Base-by-base conservation (phyloP, 192 early-diverging fungal genomes). In the Mortierella antarctica region DNA sequence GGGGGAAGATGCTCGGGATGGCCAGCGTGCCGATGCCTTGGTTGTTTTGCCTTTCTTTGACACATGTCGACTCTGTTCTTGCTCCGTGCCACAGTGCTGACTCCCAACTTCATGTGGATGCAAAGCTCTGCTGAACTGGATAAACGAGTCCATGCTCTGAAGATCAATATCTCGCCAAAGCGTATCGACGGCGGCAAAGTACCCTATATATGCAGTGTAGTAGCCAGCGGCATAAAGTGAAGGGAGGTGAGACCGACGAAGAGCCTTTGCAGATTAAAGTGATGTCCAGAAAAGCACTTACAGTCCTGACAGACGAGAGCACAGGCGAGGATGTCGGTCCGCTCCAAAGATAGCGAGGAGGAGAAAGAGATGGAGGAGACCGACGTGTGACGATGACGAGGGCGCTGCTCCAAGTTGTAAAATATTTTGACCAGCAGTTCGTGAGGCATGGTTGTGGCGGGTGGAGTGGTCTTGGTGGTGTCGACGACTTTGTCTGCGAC, bases 351-450 rank as follows among this genome's bases (percentile, higher is more conserved):
- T 15, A 80, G 51, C 3, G 63, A 72, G 17, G 64, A 67, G 0
- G 76, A 80, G 47, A 71, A 62, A 5, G 69, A 80, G 64, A 67
- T 67, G 17, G 70, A 80, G 0, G 70, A 72, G 7, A 63, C 65
- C 40, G 67, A 66, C 15, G 67, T 58, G 44, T 78, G 67, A 12
- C 74, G 75, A 67, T 80, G 70, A 6, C 72, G 76, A 5, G 76
- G 76, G 52, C 69, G 57, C 21, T 71, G 23, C 45, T 72, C 76
- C 15, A 72, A 65, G 23, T 67, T 71, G 50, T 71, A 71, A 62
- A 80, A 80, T 20, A 80, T 70, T 44, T 72, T 72, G 45, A 80
- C 76, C 1, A 80, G 65, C 1, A 80, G 62, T 53, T 80, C 76
- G 48, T 80, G 76, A 13, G 76, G 76, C 9, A 78, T 47, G 23